Conservation (phyloP, 2,329 filamentous ascomycete species). For the Lasiodiplodia theobromae region DNA sequence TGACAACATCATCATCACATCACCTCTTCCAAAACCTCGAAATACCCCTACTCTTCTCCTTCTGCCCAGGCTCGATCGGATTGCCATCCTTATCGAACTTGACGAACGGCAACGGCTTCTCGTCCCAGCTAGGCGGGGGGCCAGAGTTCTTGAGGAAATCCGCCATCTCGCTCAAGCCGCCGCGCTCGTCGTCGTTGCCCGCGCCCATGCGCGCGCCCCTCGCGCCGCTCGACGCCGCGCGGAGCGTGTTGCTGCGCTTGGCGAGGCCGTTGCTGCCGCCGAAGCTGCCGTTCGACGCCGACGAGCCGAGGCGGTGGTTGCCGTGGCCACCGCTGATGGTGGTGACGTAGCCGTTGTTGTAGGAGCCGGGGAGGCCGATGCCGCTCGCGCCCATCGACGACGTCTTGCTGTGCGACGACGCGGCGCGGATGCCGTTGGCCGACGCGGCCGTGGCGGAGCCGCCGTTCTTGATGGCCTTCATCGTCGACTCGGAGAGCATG, state of each 20-base stretch:
- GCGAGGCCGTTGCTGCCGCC: background rate
- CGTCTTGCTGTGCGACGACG: constrained; percentile 35
- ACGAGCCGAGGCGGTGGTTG: background rate
- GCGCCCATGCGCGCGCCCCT: constrained; percentile 11
- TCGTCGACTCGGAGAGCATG: constrained; percentile 30
- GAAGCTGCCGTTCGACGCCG: background rate
- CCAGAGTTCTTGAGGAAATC: constrained; percentile 53
- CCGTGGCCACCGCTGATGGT: background rate
- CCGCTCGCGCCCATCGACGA: constrained; percentile 2
- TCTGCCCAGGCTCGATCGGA: constrained; percentile 5
- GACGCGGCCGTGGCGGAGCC: constrained; percentile 29
- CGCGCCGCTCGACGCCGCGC: background rate
- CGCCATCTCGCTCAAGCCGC: constrained; percentile 46
- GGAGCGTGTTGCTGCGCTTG: background rate
- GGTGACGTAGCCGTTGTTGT: background rate
- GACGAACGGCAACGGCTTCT: constrained; percentile 26
- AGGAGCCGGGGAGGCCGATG: background rate
- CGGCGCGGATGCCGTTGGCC: constrained; percentile 32
- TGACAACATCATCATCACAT: background rate
- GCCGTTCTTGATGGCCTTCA: constrained; percentile 24
- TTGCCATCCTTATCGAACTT: constrained; percentile 27
- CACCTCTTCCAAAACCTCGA: constrained; percentile 26
- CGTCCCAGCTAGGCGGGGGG: constrained; percentile 39
- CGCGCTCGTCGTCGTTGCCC: constrained; percentile 7
- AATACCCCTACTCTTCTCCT: constrained; percentile 1